Evolutionary conservation across 2,329 filamentous ascomycete genomes (phyloP), one percentile per base, ranked within the genome.

Genomic region (Pestalotiopsis sp.): DNA sequence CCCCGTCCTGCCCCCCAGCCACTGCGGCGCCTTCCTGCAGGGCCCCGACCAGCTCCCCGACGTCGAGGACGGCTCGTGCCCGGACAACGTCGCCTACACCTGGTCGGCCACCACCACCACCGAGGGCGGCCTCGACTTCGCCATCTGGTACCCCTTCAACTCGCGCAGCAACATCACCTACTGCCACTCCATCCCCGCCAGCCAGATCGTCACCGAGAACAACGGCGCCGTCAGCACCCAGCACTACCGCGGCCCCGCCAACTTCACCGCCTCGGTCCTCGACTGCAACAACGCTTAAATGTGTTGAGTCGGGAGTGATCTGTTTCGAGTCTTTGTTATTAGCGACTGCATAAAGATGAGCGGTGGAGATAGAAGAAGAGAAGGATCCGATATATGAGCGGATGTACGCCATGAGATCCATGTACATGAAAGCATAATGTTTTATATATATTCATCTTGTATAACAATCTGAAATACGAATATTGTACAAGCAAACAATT

Each of bases 91-190:
- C 12, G 64, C 20, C 65, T 70, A 69, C 41, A 70, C 67, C 27
- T 70, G 69, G 69, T 65, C 67, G n/a, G 45, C 65, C 65, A 67
- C 65, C 60, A 65, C 55, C 20, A 69, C 61, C 6, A 31, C 38
- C 11, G 62, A 64, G 20, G 68, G 66, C 31, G 68, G 66, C 31
- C 59, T 66, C 25, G 57, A 68, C 66, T 71, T 71, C 60, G 66
- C 65, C 58, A 68, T 71, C 66, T 66, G 69, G 63, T 71, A 70
- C 68, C 5, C 64, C 20, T 62, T 71, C 61, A 71, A 70, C 69
- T 52, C 58, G 52, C 69, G 69, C 36, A 66, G 62, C 58, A 70
- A 71, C 68, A 65, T 71, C 49, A 71, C 69, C 39, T 71, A 68
- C 64, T 71, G 69, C 69, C 66, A 69, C 69, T 45, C 57, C 38